phyloP scores from a whole-genome alignment of 2,329 filamentous ascomycete genomes.

The Penicillium vulpinum region DNA sequence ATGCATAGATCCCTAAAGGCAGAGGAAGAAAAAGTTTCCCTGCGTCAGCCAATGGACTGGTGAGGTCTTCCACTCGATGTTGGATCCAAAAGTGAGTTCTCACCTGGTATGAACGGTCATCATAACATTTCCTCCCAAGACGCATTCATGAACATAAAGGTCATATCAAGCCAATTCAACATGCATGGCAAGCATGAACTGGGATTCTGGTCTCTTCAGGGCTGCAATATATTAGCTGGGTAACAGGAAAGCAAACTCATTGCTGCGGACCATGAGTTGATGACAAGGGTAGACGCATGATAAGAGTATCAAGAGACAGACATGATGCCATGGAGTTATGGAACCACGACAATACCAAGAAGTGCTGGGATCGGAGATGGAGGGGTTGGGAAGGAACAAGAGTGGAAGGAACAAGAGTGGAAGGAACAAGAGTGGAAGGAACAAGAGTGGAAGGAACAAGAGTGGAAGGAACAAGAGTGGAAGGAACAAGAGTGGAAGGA shows the following conservation, averaged over 20 bases:
- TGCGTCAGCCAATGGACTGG: not conserved
- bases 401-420: too few relatives aligned
- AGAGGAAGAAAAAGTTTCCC: not conserved
- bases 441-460: not conserved
- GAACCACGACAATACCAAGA: not conserved
- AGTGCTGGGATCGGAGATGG: not conserved
- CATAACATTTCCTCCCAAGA: not conserved
- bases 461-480: not conserved
- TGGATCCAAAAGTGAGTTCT: conserved; percentile 4
- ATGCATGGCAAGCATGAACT: not conserved
- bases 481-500: not conserved
- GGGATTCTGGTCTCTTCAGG: not conserved
- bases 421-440: not conserved
- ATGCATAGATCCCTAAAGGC: not conserved
- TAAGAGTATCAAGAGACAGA: not conserved
- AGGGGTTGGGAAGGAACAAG: not conserved
- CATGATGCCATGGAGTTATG: not conserved
- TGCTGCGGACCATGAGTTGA: not conserved
- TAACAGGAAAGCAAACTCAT: too few relatives aligned
- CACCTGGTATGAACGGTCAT: not conserved
- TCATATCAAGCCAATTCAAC: not conserved
- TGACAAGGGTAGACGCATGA: not conserved
- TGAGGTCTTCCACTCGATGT: not conserved
- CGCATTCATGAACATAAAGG: not conserved
- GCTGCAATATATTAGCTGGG: not conserved